Evolutionary conservation across 108 stramenopile species (phyloP), one percentile per base, ranked within the genome.

Genomic region (Cyclotella baltica): DNA sequence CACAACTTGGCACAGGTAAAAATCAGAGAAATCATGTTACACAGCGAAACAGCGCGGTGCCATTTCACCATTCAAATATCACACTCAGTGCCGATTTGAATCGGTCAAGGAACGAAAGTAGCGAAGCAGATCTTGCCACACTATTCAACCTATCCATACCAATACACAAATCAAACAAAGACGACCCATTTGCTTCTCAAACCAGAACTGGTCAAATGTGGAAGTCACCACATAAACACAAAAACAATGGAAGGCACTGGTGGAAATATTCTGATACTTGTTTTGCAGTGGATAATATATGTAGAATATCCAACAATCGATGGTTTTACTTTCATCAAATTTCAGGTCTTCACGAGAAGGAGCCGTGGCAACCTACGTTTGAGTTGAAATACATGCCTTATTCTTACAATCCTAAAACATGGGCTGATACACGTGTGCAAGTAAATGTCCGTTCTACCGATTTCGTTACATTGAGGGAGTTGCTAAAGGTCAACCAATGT

Each of bases 151-250:
- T 43, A 43, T 10, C 40, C 40, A 10, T 43, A 10, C 40, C 40
- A 43, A 43, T 10, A 43, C 40, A 43, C 40, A 43, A 43, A 43
- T 43, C 10, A 43, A 25, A 56, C 20, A 27, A 27, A 56, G 55
- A 56, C 23, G 31, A 61, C 15, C 59, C 59, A 9, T 61, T 61
- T 61, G 59, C 59, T n/a, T 13, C 30, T 18, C 59, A 61, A 61
- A 33, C 31, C 31, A 30, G 31, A 31, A 61, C 13, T n/a, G 59
- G 59, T 1, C 1, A 31, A 1, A 34, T n/a, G 31, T 61, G 30
- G 31, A 61, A 1, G 33, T 33, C 31, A 13, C 30, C 59, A 11
- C 11, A 13, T 11, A 31, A 16, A 33, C 13, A 33, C 33, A 1
- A 33, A 34, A 8, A 61, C 33, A 31, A 61, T 33, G 33, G 1